phyloP scores from a whole-genome alignment of 1,139 yeast species.

The Hyphopichia wangnamkhiaoensis region DNA sequence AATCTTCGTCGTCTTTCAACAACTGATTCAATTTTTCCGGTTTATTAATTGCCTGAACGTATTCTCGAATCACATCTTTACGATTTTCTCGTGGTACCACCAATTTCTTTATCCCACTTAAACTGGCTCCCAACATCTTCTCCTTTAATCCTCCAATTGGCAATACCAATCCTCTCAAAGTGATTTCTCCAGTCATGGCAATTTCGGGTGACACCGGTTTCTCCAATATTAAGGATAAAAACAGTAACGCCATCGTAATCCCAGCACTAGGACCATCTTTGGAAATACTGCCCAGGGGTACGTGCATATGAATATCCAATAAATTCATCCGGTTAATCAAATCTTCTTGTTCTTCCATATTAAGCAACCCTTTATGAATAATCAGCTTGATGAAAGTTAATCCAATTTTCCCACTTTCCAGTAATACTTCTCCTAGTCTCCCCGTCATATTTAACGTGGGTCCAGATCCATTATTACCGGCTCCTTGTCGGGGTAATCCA shows the following conservation, averaged over 20 bases:
- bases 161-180: conserved; percentile 79
- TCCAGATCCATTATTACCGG: conserved; percentile 41
- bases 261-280: conserved; percentile 97
- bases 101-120: conserved; percentile 60
- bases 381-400: conserved; percentile 71
- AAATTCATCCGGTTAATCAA: conserved; percentile 47
- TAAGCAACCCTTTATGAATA: conserved; percentile 35
- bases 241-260: conserved; percentile 80
- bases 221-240: conserved; percentile 69
- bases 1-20: conserved; percentile 36
- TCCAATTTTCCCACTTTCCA: conserved; percentile 83
- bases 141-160: conserved; percentile 92
- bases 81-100: conserved; percentile 72
- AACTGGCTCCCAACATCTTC: conserved; percentile 81
- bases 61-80: conserved; percentile 66
- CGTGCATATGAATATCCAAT: conserved; percentile 77
- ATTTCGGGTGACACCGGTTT: conserved; percentile 65
- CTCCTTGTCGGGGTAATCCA: conserved; percentile 45
- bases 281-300: conserved; percentile 84
- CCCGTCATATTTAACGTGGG: conserved; percentile 72
- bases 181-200: conserved; percentile 95
- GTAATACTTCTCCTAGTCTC: conserved; percentile 76
- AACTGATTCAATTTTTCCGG: conserved; percentile 29
- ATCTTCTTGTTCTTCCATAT: conserved; percentile 22
- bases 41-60: conserved; percentile 36